phyloP scores from a whole-genome alignment of 1,284 basidiomycete genomes.

The Cerrena zonata region DNA sequence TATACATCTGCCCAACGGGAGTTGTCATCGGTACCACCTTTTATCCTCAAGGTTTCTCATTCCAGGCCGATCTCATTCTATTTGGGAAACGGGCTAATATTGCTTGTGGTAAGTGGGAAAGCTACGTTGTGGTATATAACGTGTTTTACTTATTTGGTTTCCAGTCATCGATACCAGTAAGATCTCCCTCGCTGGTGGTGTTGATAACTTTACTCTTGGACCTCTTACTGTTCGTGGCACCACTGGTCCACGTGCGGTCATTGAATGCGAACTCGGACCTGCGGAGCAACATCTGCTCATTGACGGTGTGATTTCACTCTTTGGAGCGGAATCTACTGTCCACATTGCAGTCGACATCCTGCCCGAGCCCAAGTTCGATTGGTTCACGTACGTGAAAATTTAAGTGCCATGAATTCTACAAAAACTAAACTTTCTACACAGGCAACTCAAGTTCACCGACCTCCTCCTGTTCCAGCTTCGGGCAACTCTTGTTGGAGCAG shows the following conservation, averaged over 20 bases:
- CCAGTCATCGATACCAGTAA: neutral
- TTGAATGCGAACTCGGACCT: slow-evolving; percentile 3
- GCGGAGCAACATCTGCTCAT: slow-evolving; percentile 1
- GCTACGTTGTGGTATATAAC: too few relatives aligned
- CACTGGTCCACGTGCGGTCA: neutral
- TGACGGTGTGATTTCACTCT: slow-evolving; percentile 6
- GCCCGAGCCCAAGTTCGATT: slow-evolving; percentile 3
- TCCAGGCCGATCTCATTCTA: slow-evolving; percentile 7
- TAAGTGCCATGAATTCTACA: too few relatives aligned
- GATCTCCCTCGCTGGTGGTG: slow-evolving; percentile 1
- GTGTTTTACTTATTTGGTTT: too few relatives aligned
- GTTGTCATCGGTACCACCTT: too few relatives aligned
- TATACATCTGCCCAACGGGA: too few relatives aligned
- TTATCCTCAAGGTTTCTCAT: too few relatives aligned
- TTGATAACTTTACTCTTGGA: neutral
- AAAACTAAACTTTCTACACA: too few relatives aligned
- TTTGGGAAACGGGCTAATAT: slow-evolving; percentile 3
- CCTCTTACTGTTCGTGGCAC: neutral
- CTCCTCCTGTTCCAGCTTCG: slow-evolving; percentile 7
- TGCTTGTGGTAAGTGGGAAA: too few relatives aligned
- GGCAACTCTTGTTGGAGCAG: slow-evolving; percentile 2
- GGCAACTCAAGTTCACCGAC: slow-evolving; percentile 6
- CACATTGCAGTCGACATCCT: slow-evolving; percentile 5
- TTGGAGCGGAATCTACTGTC: slow-evolving; percentile 3
- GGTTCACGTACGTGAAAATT: too few relatives aligned